These are phyloP conservation scores for Heliamphora pulchella DNA, from an alignment of 179 eudicot species.

Conservation along the genomic window DNA sequence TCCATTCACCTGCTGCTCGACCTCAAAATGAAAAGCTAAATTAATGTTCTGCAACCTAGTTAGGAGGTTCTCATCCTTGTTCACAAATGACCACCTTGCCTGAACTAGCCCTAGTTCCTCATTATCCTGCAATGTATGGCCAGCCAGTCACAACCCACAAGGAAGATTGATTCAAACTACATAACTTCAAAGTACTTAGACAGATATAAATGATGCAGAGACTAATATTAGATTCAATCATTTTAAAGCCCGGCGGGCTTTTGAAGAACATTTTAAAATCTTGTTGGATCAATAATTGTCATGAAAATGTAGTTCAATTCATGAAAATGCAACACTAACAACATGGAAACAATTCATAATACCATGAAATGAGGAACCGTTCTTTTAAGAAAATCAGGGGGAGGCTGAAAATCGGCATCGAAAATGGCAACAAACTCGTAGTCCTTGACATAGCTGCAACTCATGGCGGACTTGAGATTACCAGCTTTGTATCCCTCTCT, in stretches of 20 bases:
- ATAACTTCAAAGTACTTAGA: too few relatives aligned
- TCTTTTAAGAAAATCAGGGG: conserved; percentile 62
- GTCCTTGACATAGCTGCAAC: conserved; percentile 85
- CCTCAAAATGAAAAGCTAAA: conserved; percentile 91
- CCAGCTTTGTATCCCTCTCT: conserved; percentile 96
- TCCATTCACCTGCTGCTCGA: conserved; percentile 98
- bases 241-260: too few relatives aligned
- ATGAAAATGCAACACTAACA: background rate
- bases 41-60: conserved; percentile 82
- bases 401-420: conserved; percentile 95
- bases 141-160: background rate
- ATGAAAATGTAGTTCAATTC: conserved; percentile 13
- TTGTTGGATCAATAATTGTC: background rate
- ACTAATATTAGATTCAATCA: too few relatives aligned
- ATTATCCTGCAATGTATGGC: conserved; percentile 46
- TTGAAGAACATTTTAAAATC: too few relatives aligned
- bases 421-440: conserved; percentile 95
- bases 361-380: conserved; percentile 95
- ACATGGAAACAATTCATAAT: conserved; percentile 4
- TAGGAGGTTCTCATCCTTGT: conserved; percentile 81
- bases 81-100: conserved; percentile 94
- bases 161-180: background rate
- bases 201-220: background rate
- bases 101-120: conserved; percentile 89
- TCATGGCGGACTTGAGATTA: conserved; percentile 96